These are phyloP conservation scores for Camellia japonica DNA, from an alignment of 148 eudicot species.

Conservation along the genomic window DNA sequence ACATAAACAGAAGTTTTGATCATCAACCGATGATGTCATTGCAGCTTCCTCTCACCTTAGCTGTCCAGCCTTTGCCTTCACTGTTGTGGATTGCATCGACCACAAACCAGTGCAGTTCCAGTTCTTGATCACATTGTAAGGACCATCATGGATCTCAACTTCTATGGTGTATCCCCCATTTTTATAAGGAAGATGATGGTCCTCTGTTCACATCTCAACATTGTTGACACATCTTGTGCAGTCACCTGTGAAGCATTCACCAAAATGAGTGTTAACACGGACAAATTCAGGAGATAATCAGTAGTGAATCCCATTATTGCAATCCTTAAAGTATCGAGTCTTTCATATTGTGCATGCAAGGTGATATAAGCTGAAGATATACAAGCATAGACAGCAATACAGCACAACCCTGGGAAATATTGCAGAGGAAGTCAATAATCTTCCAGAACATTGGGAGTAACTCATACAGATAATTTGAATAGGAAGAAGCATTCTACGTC, in stretches of 20 bases:
- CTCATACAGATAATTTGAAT: no score
- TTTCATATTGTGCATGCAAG: no score
- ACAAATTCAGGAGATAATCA: neutral
- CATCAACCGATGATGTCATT: no score
- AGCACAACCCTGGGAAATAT: no score
- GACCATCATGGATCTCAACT: slow-evolving; percentile 21
- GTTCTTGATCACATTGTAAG: slow-evolving; percentile 25
- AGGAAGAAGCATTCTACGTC: no score
- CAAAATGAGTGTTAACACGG: neutral
- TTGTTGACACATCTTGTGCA: slow-evolving; percentile 27
- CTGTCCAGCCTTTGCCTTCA: slow-evolving; percentile 24
- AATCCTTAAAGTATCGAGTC: no score
- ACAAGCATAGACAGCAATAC: no score
- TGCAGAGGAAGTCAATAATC: neutral
- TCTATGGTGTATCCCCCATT: slow-evolving; percentile 24
- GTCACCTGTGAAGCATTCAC: slow-evolving; percentile 13
- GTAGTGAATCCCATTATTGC: no score
- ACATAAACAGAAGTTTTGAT: no score
- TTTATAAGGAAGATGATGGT: slow-evolving; percentile 24
- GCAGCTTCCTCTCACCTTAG: slow-evolving; percentile 19
- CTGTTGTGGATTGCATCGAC: slow-evolving; percentile 22
- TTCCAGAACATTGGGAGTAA: slow-evolving; percentile 25
- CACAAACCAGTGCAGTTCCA: slow-evolving; percentile 19
- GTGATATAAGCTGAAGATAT: no score
- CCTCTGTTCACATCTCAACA: slow-evolving; percentile 22